A percentile compares a stretch with the other conserved stretches of the same genome.
These are phyloP conservation scores for Eucalyptus sp. DNA, from an alignment of 345 rosid species.

Conservation along the genomic window DNA sequence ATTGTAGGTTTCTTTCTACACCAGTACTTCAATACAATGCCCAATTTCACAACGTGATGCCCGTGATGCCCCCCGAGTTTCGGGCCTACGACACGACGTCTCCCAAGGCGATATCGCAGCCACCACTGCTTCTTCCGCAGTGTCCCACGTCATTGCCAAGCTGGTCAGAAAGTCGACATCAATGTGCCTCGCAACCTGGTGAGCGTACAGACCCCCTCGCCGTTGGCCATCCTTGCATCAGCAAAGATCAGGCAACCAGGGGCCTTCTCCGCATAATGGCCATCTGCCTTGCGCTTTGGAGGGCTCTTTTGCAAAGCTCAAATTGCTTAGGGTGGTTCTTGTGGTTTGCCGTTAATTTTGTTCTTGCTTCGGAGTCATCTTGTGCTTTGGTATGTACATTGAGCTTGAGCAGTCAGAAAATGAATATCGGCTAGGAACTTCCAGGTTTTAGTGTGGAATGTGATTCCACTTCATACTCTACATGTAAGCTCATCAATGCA, in stretches of 20 bases:
- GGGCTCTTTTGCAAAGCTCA: neutral
- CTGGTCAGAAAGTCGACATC: constrained; percentile 85
- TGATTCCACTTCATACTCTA: neutral
- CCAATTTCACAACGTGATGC: constrained; percentile 85
- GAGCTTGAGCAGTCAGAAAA: neutral
- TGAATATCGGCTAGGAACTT: neutral
- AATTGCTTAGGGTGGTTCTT: neutral
- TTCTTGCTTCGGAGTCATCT: neutral
- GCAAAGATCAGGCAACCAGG: constrained; percentile 24
- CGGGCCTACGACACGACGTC: constrained; percentile 58
- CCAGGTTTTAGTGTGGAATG: neutral
- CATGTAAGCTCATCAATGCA: neutral
- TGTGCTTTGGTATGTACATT: neutral
- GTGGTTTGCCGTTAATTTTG: neutral
- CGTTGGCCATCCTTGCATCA: constrained; percentile 6
- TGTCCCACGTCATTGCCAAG: constrained; percentile 79
- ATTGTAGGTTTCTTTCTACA: neutral
- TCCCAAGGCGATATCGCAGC: constrained; percentile 66
- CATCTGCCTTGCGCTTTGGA: neutral
- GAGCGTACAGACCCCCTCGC: constrained; percentile 21
- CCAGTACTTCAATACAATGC: constrained; percentile 69
- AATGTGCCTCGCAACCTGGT: constrained; percentile 32
- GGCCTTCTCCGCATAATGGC: constrained; percentile 27
- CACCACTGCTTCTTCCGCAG: constrained; percentile 86
- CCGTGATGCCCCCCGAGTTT: constrained; percentile 71